Evolutionary conservation across 2,329 filamentous ascomycete genomes (phyloP), one percentile per base, ranked within the genome.

Genomic region (Trichoderma asperellum): DNA sequence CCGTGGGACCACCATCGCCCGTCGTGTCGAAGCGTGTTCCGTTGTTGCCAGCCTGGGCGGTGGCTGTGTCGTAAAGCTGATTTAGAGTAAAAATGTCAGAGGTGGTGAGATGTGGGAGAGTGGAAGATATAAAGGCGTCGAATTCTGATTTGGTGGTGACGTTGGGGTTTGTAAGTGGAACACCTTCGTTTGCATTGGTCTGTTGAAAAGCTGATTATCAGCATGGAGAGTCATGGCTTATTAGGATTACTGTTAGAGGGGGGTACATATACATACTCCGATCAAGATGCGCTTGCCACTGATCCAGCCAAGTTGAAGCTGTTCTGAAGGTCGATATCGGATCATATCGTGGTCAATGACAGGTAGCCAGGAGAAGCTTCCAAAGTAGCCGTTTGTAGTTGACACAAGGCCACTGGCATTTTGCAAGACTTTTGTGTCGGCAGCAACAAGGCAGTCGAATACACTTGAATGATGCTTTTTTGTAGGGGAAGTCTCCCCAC

Each of bases 181-280:
- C 71, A 0, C 77, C 81, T 67, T 84, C 82, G 63, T 82, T 78
- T 29, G 76, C 78, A 68, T 80, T 81, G 70, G 79, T 79, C 64
- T 79, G 58, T 6, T n/a, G 24, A 24, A 8, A 11, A 5, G 52
- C 5, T 47, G 14, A 35, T 53, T 21, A 24, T 65, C 14, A 27
- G 55, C 5, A 34, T 57, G 18, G 47, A 32, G 32, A 18, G 27
- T 34, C 18, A 7, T 11, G 5, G 7, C 3, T 2, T 27, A 29
- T 8, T 40, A 29, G n/a, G 1, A 40, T n/a, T 12, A 21, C 24
- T n/a, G 7, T 5, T 35, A 43, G 10, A 24, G 37, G 24, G 24
- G 29, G 24, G 34, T 37, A 14, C 8, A 69, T 69, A 74, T 24
- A 3, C 73, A 69, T 69, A 74, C 74, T 29, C 76, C 75, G 43